Evolutionary conservation across 1,284 basidiomycete species (phyloP), one percentile per base, ranked within the genome.

Genomic region (Pseudozyma thailandica): DNA sequence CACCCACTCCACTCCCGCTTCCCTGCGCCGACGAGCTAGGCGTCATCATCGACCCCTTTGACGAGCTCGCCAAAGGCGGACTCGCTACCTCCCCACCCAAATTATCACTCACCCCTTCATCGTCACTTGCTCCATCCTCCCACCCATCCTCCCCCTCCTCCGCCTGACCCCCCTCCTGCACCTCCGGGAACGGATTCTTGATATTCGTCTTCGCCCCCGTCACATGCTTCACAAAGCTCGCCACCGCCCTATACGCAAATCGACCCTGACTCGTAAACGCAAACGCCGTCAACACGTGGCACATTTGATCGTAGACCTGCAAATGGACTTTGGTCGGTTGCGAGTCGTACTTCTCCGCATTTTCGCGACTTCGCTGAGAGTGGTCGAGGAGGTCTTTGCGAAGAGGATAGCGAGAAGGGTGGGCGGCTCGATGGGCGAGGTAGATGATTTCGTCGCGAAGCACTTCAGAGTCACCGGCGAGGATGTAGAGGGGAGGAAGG

Each of bases 311-410:
- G 55, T 74, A 82, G 39, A 82, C 62, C 82, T 98, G 95, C 12
- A 98, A 85, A 84, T 98, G 95, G 15, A 98, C 93, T 60, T 91
- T 88, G 0, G 95, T 96, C 0, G 92, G 89, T 2, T 84, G 86
- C 75, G 86, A 86, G 10, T 85, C 83, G 70, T 66, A 78, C 35
- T 68, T 47, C 49, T 78, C 71, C 4, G 85, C 71, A 20, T 83
- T 66, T 3, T 76, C 75, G 6, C 77, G 75, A 56, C 83, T 84
- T 21, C 82, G 78, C 13, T 84, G 83, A 49, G 84, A 85, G 41
- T 82, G 78, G 26, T 85, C 82, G 50, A 87, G 85, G 2, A 87
- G 85, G 30, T 88, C 87, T 0, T 90, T 87, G 45, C 86, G 87
- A 6, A 92, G 76, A 0, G 90, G 90, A 78, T 89, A 94, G 66